phyloP scores from a whole-genome alignment of 257 asterid species.

The Salvia rosmarinus region DNA sequence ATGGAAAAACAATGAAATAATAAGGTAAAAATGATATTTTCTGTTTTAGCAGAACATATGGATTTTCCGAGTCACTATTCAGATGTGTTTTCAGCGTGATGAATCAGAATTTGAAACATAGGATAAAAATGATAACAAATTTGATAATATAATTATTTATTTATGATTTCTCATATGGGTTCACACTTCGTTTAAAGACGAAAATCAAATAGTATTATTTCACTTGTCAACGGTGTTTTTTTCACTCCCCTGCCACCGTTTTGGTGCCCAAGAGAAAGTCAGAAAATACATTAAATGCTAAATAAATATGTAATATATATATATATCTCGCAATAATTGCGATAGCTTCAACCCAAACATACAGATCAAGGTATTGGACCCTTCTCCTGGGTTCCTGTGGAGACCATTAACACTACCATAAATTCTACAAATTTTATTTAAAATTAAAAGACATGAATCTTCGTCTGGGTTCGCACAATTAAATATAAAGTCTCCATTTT shows the following conservation, averaged over 20 bases:
- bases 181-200: constrained; percentile 35
- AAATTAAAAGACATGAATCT: constrained; percentile 6
- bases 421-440: constrained; percentile 4
- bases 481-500: constrained; percentile 35
- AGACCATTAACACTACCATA: constrained; percentile 18
- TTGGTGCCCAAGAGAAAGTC: background rate
- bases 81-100: no score
- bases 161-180: no score
- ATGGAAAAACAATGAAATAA: no score
- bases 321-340: constrained; percentile 19
- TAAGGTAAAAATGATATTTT: no score
- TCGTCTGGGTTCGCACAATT: constrained; percentile 12
- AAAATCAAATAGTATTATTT: constrained; percentile 23
- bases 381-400: constrained; percentile 33
- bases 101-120: no score
- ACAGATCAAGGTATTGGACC: constrained; percentile 6
- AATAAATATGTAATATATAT: background rate
- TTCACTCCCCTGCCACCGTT: constrained; percentile 12
- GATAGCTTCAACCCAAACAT: background rate
- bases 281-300: background rate
- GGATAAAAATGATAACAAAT: no score
- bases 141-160: no score
- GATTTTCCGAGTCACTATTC: no score
- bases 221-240: constrained; percentile 35
- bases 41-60: no score